Conservation (phyloP, 306 rosid genomes). For the Casuarina cunninghamiana region DNA sequence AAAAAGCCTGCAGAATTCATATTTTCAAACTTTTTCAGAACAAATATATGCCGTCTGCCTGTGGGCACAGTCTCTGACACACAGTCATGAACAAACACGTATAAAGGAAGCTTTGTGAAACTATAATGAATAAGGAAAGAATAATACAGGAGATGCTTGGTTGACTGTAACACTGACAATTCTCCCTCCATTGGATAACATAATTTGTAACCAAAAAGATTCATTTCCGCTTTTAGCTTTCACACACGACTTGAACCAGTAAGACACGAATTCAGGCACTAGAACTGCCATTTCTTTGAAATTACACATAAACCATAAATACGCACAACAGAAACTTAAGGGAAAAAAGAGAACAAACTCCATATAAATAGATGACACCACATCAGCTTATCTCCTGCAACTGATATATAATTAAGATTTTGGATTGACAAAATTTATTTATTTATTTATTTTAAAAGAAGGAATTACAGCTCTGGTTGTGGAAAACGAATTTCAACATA, state of each 20-base stretch:
- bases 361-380: not conserved
- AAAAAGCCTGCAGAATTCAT: slow-evolving; percentile 72
- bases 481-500: slow-evolving; percentile 1
- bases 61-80: not conserved
- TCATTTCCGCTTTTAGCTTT: slow-evolving; percentile 9
- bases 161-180: not conserved
- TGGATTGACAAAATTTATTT: not conserved
- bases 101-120: slow-evolving; percentile 1
- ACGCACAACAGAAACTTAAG: not conserved
- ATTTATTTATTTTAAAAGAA: not conserved
- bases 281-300: not conserved
- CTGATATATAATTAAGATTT: not conserved
- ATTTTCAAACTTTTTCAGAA: not conserved
- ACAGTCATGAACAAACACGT: not conserved
- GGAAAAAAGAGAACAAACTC: not conserved
- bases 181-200: not conserved
- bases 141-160: not conserved
- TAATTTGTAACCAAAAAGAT: not conserved
- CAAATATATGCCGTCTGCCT: not conserved
- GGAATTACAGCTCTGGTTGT: not conserved
- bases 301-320: not conserved
- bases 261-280: slow-evolving; percentile 7
- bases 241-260: slow-evolving; percentile 14
- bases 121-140: not conserved
- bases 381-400: not conserved